Base-by-base conservation (phyloP, 495 filamentous ascomycete species). In the Choiromyces venosus region DNA sequence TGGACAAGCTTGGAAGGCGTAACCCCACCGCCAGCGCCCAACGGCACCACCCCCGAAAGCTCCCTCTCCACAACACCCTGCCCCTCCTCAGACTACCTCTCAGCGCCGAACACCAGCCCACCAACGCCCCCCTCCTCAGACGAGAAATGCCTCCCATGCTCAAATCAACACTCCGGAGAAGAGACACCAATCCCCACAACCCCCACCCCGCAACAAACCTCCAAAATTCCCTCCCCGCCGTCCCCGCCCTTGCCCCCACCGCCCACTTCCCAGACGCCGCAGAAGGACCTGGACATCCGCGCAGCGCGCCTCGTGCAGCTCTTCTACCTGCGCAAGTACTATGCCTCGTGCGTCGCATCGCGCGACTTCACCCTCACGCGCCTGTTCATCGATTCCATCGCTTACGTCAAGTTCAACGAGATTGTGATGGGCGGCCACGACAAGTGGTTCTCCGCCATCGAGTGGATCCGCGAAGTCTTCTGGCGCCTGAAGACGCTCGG, bases 341-440 rank as follows among this genome's bases (percentile, higher is more conserved):
- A 80, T 29, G 79, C 79, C 35, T 77, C 79, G 12, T 72, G 73
- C 37, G 71, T 80, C 14, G 78, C 79, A 39, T 74, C 74, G 19
- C 72, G 29, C 37, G 70, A 80, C 39, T 80, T 80, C 68, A 65
- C 68, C 7, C 67, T 80, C 39, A 80, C 79, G n/a, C 68, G 79
- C n/a, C 72, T 80, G 10, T 80, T 80, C 39, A 80, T 80, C 36
- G 79, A 81, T 69, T 79, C 79, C 8, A 74, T 81, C 36, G 79
- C 79, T 37, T 81, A 81, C 29, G 79, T 81, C 25, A 79, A 81
- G 39, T 81, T 81, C 68, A 81, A 81, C 64, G 79, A 81, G 61
- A 46, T 81, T 19, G 79, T 81, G 14, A 79, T 79, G 79, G 79
- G 79, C 56, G 79, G 79, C 36, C 67, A 65, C 16, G 78, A 80